Conservation (phyloP, 2,329 filamentous ascomycete species). For the Cadophora sp. region DNA sequence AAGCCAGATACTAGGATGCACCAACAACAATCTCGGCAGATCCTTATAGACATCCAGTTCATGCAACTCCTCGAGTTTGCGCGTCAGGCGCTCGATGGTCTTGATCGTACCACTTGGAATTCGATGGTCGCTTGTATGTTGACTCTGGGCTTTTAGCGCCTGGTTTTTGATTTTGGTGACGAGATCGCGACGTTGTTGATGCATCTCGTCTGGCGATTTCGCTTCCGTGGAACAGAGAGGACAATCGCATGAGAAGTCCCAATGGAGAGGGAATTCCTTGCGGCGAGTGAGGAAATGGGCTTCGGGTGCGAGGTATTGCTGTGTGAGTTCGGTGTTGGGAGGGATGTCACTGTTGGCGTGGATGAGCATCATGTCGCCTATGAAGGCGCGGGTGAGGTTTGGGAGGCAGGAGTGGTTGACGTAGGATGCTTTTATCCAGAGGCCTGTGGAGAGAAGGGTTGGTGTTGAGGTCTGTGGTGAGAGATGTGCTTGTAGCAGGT, state of each 20-base stretch:
- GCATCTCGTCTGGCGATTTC: slow-evolving; percentile 19
- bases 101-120: slow-evolving; percentile 19
- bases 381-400: slow-evolving; percentile 29
- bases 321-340: slow-evolving; percentile 28
- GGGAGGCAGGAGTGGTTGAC: slow-evolving; percentile 32
- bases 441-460: slow-evolving; percentile 24
- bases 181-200: slow-evolving; percentile 19
- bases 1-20: slow-evolving; percentile 32
- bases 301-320: slow-evolving; percentile 30
- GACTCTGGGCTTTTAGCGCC: slow-evolving; percentile 9
- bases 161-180: slow-evolving; percentile 28
- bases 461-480: neutral
- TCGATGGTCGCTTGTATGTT: neutral
- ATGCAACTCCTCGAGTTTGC: slow-evolving; percentile 26
- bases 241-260: slow-evolving; percentile 31
- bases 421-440: slow-evolving; percentile 25
- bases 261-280: slow-evolving; percentile 19
- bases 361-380: slow-evolving; percentile 33
- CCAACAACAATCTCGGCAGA: slow-evolving; percentile 26
- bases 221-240: slow-evolving; percentile 23
- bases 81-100: slow-evolving; percentile 24
- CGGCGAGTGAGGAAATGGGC: slow-evolving; percentile 19
- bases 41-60: slow-evolving; percentile 24
- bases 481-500: slow-evolving; percentile 25
- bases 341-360: slow-evolving; percentile 17